phyloP scores from a whole-genome alignment of 1,284 basidiomycete genomes.

The Naganishia cerealis region DNA sequence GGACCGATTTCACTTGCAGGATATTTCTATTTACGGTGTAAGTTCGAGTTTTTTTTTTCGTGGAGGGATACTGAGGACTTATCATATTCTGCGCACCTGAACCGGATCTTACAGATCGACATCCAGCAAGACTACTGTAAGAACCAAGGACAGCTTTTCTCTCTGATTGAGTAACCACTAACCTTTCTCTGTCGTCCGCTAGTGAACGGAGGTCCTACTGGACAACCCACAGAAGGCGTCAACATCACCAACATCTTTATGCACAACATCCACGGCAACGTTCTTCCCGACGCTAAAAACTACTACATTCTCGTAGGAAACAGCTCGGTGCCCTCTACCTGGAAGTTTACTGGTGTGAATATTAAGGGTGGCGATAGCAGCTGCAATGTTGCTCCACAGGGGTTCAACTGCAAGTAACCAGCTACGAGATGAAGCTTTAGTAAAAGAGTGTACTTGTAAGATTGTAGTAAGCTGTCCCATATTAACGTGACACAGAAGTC shows the following conservation, averaged over 20 bases:
- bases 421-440: too few species aligned
- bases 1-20: slow-evolving; percentile 30
- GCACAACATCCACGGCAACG: slow-evolving; percentile 34
- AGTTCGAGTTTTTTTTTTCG: neutral
- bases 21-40: slow-evolving; percentile 39
- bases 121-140: slow-evolving; percentile 29
- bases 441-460: too few species aligned
- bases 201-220: slow-evolving; percentile 34
- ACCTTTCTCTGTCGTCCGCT: neutral
- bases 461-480: too few species aligned
- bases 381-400: slow-evolving; percentile 26
- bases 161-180: neutral
- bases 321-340: slow-evolving; percentile 27
- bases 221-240: slow-evolving; percentile 31
- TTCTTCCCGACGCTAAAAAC: slow-evolving; percentile 23
- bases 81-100: neutral
- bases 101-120: slow-evolving; percentile 20
- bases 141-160: neutral
- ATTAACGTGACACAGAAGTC: too few species aligned
- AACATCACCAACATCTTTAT: slow-evolving; percentile 34
- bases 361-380: slow-evolving; percentile 30
- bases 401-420: slow-evolving; percentile 28
- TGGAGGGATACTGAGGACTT: neutral
- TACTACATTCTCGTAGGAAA: slow-evolving; percentile 33
- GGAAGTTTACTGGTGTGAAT: slow-evolving; percentile 33